Conservation (phyloP, 257 asterid species). For the Jacaranda mimosifolia region DNA sequence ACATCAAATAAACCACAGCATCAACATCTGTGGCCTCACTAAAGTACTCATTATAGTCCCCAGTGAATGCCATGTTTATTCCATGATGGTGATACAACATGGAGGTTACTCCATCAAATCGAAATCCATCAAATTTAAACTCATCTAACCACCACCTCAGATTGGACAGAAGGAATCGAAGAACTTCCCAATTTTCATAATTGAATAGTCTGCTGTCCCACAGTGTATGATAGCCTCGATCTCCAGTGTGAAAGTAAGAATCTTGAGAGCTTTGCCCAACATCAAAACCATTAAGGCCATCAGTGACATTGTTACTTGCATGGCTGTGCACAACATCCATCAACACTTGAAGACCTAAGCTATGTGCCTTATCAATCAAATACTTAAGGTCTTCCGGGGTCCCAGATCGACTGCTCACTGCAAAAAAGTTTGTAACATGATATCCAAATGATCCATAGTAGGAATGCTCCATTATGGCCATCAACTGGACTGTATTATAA, state of each 20-base stretch:
- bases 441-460: constrained; percentile 96
- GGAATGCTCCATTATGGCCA: constrained; percentile 99
- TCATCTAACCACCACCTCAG: constrained; percentile 98
- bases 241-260: constrained; percentile 90
- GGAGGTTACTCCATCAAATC: constrained; percentile 97
- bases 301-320: constrained; percentile 83
- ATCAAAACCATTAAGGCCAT: constrained; percentile 95
- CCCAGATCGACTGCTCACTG: constrained; percentile 92
- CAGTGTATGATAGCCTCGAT: constrained; percentile 83
- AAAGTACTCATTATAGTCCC: constrained; percentile 84
- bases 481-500: constrained; percentile 92
- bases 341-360: constrained; percentile 85
- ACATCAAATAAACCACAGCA: constrained; percentile 89
- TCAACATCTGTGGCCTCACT: constrained; percentile 91
- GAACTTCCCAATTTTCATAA: constrained; percentile 97
- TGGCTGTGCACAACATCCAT: constrained; percentile 98
- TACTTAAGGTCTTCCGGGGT: constrained; percentile 97
- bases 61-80: constrained; percentile 78
- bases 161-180: constrained; percentile 93
- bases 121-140: constrained; percentile 91
- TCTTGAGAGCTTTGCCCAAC: constrained; percentile 92
- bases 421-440: constrained; percentile 94
- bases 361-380: constrained; percentile 92
- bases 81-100: constrained; percentile 98
- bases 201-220: constrained; percentile 97